Base-by-base conservation (phyloP, 2,329 filamentous ascomycete genomes). In the Bipolaris oryzae region DNA sequence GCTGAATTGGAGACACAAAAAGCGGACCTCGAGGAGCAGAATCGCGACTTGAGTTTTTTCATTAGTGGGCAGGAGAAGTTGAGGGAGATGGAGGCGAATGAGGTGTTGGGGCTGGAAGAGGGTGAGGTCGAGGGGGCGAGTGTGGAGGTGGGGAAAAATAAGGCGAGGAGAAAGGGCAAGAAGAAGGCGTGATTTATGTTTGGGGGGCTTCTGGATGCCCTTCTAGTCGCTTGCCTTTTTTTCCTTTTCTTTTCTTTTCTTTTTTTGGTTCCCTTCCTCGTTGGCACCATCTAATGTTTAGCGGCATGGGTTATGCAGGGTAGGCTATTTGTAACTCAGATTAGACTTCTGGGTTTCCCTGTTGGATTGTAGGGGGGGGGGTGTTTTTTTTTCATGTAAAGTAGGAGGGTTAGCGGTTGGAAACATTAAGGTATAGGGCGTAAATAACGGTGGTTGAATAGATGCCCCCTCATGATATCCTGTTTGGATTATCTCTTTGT, bases 1-100 rank as follows among this genome's bases (percentile, higher is more conserved):
- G 76, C 71, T 60, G 74, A 64, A 58, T 61, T 78, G 1, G 75
- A 76, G 47, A 65, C 60, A 3, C 77, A 92, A 74, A 89, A 90
- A 63, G 82, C 80, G 37, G 92, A 96, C 64, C 77, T 96, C 41
- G 86, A 87, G 63, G 92, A 96, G 74, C 89, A 92, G 82, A 96
- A 96, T 72, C 85, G 90, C 13, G 94, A 97, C 73, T 74, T 97
- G 72, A 87, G 83, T 48, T 93, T 96, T 83, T 96, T 94, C 70
- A 94, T 97, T 57, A 90, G 87, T 18, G 89, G 91, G 0, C 87
- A 90, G 75, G 87, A 95, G 76, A 94, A 92, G 76, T 77, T 97
- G 66, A 88, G 85, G 78, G 84, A 88, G 74, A 78, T 92, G 77
- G 84, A 83, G 25, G 83, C 83, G 63, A 87, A 85, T 55, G 90